Base-by-base conservation (phyloP, 1,139 yeast genomes). In the Sugiyamaella sp. region DNA sequence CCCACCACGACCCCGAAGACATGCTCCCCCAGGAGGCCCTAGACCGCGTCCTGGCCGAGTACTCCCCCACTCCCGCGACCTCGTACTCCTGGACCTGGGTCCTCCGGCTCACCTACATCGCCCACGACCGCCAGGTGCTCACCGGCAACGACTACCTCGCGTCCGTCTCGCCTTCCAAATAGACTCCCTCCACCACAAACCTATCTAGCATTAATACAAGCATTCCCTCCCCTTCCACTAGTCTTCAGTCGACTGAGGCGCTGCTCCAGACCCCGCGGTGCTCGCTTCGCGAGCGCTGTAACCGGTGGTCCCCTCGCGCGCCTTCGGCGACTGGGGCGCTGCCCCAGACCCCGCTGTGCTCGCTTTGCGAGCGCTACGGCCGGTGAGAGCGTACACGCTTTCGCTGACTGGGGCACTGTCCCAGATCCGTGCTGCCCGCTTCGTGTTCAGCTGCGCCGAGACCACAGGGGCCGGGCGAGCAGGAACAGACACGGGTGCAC, bases 1-100 rank as follows among this genome's bases (percentile, higher is more conserved):
- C 71, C 1, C 71, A 68, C 49, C 70, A 67, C 42, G 72, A 69
- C 48, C 64, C 68, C 3, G 62, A 60, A 19, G 57, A 59, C 17
- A 50, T 65, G 32, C 51, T 66, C 20, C 59, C 66, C 10, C 53
- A 47, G 8, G 39, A 46, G 1, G 62, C 59, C n/a, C 54, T 61
- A 40, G 29, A 16, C 42, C 39, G 17, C 17, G 46, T 44, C 6
- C 40, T 24, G 17, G 25, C 12, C 21, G 50, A 40, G 8, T 43
- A 12, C 25, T 14, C 38, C 9, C 10, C 39, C 14, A 10, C 32
- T 10, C 17, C 44, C 27, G 3, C 17, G 9, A 46, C 50, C 32
- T 40, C 14, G 35, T 53, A 21, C 27, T 46, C 27, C 3, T 66
- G 70, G 71, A 52, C 57, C 20, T 68, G 69, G 68, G 59, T 65